A percentile compares a stretch with the other conserved stretches of the same genome.
Conservation (phyloP, 164 flowering plant genomes). For the Magnolia officinalis region DNA sequence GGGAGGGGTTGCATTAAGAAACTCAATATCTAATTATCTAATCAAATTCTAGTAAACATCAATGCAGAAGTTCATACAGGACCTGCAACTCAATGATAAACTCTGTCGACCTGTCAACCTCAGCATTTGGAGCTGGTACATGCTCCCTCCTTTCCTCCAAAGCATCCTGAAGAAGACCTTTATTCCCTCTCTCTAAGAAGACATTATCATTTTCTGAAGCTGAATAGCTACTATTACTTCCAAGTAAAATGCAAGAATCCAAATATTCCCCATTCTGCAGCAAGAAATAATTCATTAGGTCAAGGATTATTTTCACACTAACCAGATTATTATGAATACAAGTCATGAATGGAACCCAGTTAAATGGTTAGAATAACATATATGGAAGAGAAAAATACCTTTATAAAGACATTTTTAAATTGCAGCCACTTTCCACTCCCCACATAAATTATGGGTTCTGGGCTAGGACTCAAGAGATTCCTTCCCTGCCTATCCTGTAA, state of each 20-base stretch:
- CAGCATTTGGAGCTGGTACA: constrained; percentile 25
- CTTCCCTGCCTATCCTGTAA: constrained; percentile 63
- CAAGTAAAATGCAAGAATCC: constrained; percentile 80
- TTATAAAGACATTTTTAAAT: constrained; percentile 72
- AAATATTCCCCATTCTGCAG: constrained; percentile 72
- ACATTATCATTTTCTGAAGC: constrained; percentile 66
- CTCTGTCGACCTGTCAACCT: constrained; percentile 40
- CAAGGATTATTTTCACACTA: not conserved
- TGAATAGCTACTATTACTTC: constrained; percentile 80
- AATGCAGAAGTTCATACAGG: not conserved
- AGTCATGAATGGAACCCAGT: not conserved
- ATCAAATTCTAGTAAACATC: not conserved
- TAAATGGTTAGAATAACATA: not conserved
- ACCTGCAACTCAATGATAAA: constrained; percentile 82
- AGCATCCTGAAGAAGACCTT: constrained; percentile 19
- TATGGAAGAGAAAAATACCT: constrained; percentile 36
- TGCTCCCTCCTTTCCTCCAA: constrained; percentile 22
- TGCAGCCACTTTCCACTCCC: constrained; percentile 80
- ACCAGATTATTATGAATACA: not conserved
- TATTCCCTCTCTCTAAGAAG: constrained; percentile 40
- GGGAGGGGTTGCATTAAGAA: no score
- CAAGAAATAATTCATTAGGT: constrained; percentile 9
- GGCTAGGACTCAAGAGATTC: constrained; percentile 46
- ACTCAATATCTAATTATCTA: not conserved
- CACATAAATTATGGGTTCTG: constrained; percentile 69